Conservation (phyloP, 345 rosid species). For the Citrus sinensis region DVS_A1.0 CM039168.1:20158501-20159000, state of each 20-base stretch:
- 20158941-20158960: no score
- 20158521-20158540: no score
- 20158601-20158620: no score
- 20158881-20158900: background rate
- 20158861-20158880: no score
- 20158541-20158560: no score
- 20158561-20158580: no score
- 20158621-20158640: no score
- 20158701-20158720: background rate
- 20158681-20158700: background rate
- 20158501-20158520: no score
- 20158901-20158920: fast-evolving
- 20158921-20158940: background rate
- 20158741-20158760: background rate
- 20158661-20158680: background rate
- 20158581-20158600: no score
- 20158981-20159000: no score
- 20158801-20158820: background rate
- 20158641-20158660: no score
- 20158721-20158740: background rate
- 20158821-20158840: background rate
- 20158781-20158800: background rate
- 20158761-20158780: background rate
- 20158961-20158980: no score
- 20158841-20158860: background rate